These are phyloP conservation scores for Nannochloropsis salina DNA, from an alignment of 108 stramenopile genomes.

Conservation along the genomic window DNA sequence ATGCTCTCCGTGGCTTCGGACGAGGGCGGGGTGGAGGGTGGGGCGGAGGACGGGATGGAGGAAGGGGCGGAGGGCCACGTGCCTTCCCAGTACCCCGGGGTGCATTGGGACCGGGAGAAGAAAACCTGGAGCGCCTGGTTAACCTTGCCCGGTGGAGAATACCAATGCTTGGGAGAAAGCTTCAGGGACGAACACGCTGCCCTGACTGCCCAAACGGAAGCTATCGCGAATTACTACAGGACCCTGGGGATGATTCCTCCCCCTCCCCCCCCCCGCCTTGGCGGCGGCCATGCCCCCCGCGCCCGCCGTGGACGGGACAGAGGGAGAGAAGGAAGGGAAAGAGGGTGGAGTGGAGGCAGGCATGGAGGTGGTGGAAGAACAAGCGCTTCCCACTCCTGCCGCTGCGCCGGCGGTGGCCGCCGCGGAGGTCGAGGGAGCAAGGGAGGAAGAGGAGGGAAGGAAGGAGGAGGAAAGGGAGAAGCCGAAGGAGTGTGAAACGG, in stretches of 20 bases:
- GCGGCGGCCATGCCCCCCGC: neutral
- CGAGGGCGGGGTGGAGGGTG: neutral
- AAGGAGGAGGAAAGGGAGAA: neutral
- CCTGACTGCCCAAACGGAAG: neutral
- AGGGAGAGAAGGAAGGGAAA: neutral
- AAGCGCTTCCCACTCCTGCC: neutral
- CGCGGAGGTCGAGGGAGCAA: neutral
- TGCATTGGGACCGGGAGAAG: conserved; percentile 6
- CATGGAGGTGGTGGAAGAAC: neutral
- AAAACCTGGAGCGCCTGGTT: conserved; percentile 14
- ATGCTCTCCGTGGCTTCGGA: neutral
- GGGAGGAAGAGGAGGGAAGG: neutral
- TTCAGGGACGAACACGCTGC: conserved; percentile 1
- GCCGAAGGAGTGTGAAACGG: neutral
- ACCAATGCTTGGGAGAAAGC: neutral
- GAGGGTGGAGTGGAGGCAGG: neutral
- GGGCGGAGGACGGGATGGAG: neutral
- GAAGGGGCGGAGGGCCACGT: neutral
- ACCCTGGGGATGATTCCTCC: neutral
- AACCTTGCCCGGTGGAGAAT: neutral
- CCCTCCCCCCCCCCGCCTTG: neutral
- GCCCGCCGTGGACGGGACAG: neutral
- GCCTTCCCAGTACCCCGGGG: neutral
- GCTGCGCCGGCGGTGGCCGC: neutral
- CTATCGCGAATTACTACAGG: neutral